Conservation (phyloP, 1,284 basidiomycete species). For the Trametes polyzona region DNA sequence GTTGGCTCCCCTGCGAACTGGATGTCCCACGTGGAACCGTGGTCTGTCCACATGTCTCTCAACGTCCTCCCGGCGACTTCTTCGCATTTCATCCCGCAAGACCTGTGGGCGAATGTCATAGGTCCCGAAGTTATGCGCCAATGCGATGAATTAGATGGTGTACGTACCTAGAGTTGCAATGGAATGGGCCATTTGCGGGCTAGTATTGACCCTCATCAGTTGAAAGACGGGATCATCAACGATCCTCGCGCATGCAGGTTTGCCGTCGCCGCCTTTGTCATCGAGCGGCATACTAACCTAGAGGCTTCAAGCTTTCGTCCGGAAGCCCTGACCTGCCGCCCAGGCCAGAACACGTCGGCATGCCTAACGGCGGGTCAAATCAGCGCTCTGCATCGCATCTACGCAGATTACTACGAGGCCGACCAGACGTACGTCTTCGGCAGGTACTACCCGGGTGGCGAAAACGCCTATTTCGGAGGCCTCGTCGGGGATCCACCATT, state of each 20-base stretch:
- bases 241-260: slow-evolving; percentile 37
- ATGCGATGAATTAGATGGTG: slow-evolving; percentile 35
- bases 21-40: slow-evolving; percentile 18
- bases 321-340: slow-evolving; percentile 34
- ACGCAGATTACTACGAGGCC: slow-evolving; percentile 34
- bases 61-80: slow-evolving; percentile 12
- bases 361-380: slow-evolving; percentile 40
- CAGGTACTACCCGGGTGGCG: slow-evolving; percentile 31
- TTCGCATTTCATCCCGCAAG: slow-evolving; percentile 13
- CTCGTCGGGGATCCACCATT: slow-evolving; percentile 12
- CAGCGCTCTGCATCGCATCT: slow-evolving; percentile 36
- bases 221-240: slow-evolving; percentile 37
- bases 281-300: too few species aligned
- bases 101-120: slow-evolving; percentile 20
- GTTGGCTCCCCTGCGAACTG: slow-evolving; percentile 26
- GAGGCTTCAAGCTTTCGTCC: slow-evolving; percentile 31
- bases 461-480: slow-evolving; percentile 18
- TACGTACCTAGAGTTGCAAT: too few species aligned
- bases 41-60: slow-evolving; percentile 10
- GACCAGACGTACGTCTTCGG: slow-evolving; percentile 30
- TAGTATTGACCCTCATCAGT: slow-evolving; percentile 2
- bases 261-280: not conserved
- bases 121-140: slow-evolving; percentile 24
- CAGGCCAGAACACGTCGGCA: slow-evolving; percentile 25
- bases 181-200: too few species aligned